Conservation (phyloP, 2,329 filamentous ascomycete species). For the Xylariaceae sp. region DNA sequence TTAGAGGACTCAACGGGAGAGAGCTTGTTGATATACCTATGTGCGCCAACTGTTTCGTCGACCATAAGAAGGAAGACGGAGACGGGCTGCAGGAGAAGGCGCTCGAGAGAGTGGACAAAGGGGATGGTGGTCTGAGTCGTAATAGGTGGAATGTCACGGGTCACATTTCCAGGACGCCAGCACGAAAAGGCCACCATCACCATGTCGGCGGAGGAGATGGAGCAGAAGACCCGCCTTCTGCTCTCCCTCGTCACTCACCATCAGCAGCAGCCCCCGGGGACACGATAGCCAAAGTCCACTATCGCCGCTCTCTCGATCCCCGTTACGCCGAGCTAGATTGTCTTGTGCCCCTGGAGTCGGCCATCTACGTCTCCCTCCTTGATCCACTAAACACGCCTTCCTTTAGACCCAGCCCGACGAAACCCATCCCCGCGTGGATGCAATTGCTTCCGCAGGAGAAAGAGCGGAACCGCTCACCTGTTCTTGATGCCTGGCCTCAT, state of each 20-base stretch:
- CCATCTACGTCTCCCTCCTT: conserved; percentile 45
- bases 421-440: conserved; percentile 48
- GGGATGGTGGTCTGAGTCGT: conserved; percentile 43
- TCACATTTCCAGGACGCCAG: conserved; percentile 12
- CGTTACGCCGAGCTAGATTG: conserved; percentile 17
- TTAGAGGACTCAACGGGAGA: no score
- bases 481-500: conserved; percentile 13
- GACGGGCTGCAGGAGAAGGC: conserved; percentile 34
- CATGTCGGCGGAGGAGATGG: conserved; percentile 15
- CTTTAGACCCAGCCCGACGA: conserved; percentile 45
- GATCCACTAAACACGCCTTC: conserved; percentile 43
- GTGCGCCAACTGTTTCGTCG: conserved; percentile 42
- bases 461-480: not conserved
- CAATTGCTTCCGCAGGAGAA: conserved; percentile 25
- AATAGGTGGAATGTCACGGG: conserved; percentile 32
- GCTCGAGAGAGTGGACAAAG: conserved; percentile 37
- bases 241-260: not conserved
- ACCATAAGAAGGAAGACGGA: conserved; percentile 34
- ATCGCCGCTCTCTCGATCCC: conserved; percentile 11
- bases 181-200: conserved; percentile 1
- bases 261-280: not conserved
- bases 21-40: conserved; percentile 46
- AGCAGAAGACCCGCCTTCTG: conserved; percentile 7
- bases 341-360: conserved; percentile 26
- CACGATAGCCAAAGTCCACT: conserved; percentile 12